Base-by-base conservation (phyloP, 352 stramenopile genomes). In the Phytophthora rubi region DNA sequence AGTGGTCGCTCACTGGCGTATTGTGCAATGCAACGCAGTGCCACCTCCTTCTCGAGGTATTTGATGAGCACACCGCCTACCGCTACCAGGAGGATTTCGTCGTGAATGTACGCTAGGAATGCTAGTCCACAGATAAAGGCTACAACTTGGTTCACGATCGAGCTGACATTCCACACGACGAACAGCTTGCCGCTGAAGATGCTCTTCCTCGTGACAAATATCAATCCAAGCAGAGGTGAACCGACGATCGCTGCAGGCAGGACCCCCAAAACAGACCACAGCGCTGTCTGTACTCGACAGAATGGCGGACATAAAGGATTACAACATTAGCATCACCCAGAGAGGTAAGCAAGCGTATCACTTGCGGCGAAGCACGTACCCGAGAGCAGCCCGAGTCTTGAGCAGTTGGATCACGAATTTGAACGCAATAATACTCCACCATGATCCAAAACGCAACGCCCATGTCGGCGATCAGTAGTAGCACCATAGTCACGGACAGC, bases 381-480 rank as follows among this genome's bases (percentile, higher is more conserved):
- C 85, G 80, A 6, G 89, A 94, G 51, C 87, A 96, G 4, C 87
- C 89, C 9, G 84, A 85, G 64, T 95, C 82, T 49, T 85, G 60
- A 18, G 76, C 58, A 18, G 84, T 95, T 13, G 89, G 89, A 51
- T 95, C 86, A 7, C 86, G 77, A 44, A 96, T 80, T 92, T 96
- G 89, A 55, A 96, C 78, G 71, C 89, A 96, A 71, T 91, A 95
- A 54, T 88, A 96, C 71, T 96, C 84, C 63, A 95, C 86, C 39
- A 94, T 60, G 42, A 94, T 82, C 82, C 81, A 93, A 63, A 94
- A 91, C 10, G 80, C 76, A 56, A 89, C 69, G 13, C 82, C 76
- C 60, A 86, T 80, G 54, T 96, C 89, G 15, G 76, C 65, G 23
- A 91, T 74, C n/a, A 96, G 53, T 6, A 94, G 68, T 30, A 86